Percentiles rank a stretch among this genome's conserved stretches.
These are phyloP conservation scores for Beta vulgaris DNA, from an alignment of 148 eudicot genomes.

Conservation along the genomic window DNA sequence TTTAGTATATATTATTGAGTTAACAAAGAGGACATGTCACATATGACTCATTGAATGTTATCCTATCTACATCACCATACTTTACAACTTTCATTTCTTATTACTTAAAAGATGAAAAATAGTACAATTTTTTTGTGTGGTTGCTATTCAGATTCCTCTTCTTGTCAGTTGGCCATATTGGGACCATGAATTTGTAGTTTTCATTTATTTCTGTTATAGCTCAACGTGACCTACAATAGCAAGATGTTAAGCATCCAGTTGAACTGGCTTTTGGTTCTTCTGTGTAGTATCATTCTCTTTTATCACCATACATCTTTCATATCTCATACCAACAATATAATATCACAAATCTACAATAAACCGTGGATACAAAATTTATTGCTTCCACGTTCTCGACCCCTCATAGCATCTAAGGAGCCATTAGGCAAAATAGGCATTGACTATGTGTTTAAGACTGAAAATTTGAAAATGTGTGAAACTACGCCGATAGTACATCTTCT, in stretches of 20 bases:
- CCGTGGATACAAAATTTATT: not conserved
- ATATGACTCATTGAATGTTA: constrained; percentile 1
- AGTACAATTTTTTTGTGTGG: not conserved
- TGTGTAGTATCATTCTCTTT: not conserved
- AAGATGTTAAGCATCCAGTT: constrained; percentile 15
- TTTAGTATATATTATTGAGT: not conserved
- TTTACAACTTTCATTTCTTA: not conserved
- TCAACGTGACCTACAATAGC: not conserved
- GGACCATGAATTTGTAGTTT: not conserved
- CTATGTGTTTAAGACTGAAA: no score
- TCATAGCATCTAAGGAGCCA: not conserved
- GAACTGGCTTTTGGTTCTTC: not conserved
- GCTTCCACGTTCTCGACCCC: constrained; percentile 7
- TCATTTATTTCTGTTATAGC: not conserved
- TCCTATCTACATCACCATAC: not conserved
- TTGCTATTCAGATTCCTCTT: not conserved
- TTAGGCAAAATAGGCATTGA: no score
- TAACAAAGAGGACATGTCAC: not conserved
- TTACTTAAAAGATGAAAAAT: not conserved
- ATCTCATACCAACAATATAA: not conserved
- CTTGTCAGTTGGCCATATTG: constrained; percentile 10
- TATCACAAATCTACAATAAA: not conserved
- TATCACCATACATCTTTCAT: constrained; percentile 4
- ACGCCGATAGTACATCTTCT: not conserved
- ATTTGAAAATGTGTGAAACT: not conserved